A percentile compares a stretch with the other conserved stretches of the same genome.
phyloP scores from a whole-genome alignment of 192 early-diverging fungal species.

The Physocladia obscura region DNA sequence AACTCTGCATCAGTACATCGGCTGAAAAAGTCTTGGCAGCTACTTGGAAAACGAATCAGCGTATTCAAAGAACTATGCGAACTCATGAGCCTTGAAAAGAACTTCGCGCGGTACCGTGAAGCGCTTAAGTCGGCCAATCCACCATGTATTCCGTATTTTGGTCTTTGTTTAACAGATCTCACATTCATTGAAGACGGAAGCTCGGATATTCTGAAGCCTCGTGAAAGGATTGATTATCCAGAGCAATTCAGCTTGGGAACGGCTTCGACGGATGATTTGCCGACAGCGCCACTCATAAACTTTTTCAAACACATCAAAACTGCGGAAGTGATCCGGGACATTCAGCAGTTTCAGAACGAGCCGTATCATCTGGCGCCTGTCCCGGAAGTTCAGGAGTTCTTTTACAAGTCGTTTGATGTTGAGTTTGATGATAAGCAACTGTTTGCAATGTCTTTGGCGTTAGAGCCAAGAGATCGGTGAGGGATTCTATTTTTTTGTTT shows the following conservation, averaged over 20 bases:
- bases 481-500: not conserved
- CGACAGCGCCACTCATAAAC: constrained; percentile 66
- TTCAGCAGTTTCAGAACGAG: constrained; percentile 81
- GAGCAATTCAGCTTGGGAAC: constrained; percentile 29
- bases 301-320: constrained; percentile 83
- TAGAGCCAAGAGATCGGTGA: constrained; percentile 72
- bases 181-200: constrained; percentile 81
- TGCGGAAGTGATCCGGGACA: constrained; percentile 77
- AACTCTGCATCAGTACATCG: constrained; percentile 86
- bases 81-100: constrained; percentile 75
- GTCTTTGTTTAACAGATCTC: constrained; percentile 77
- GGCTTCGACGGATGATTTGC: constrained; percentile 43
- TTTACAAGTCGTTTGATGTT: constrained; percentile 40
- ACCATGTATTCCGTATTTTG: constrained; percentile 68
- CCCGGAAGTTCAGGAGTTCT: constrained; percentile 72
- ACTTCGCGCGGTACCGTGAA: constrained; percentile 78
- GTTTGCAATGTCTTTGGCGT: constrained; percentile 71
- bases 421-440: constrained; percentile 71
- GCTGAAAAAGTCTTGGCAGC: constrained; percentile 80
- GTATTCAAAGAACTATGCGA: constrained; percentile 58
- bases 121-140: constrained; percentile 70
- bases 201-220: constrained; percentile 29
- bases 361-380: constrained; percentile 76
- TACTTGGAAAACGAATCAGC: not conserved
- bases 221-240: not conserved